Conservation (phyloP, 495 filamentous ascomycete genomes). For the Aspergillus kassunensis region DNA sequence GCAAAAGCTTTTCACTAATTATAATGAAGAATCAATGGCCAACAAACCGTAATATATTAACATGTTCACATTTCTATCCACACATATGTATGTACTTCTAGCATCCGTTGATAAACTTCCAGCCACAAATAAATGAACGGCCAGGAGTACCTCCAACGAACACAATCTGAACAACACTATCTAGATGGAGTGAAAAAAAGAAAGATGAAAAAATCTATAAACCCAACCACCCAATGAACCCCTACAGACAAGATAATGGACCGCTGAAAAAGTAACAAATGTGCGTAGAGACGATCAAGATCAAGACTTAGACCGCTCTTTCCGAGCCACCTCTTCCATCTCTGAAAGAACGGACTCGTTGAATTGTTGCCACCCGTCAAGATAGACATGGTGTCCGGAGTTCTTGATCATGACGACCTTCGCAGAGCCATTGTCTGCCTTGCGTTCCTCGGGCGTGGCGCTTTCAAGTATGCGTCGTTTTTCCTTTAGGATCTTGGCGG, state of each 20-base stretch:
- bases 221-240: background rate
- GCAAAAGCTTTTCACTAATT: too few relatives aligned
- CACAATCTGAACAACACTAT: background rate
- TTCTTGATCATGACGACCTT: slow-evolving; percentile 80
- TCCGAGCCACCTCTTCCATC: slow-evolving; percentile 65
- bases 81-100: background rate
- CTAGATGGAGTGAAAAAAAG: background rate
- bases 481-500: slow-evolving; percentile 73
- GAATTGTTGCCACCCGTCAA: slow-evolving; percentile 88
- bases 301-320: slow-evolving; percentile 26
- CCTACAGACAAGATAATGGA: background rate
- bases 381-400: slow-evolving; percentile 90
- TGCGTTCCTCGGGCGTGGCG: slow-evolving; percentile 64
- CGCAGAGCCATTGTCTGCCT: slow-evolving; percentile 68
- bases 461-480: slow-evolving; percentile 51
- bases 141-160: background rate
- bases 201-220: slow-evolving; percentile 1
- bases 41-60: background rate
- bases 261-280: background rate
- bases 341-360: slow-evolving; percentile 60
- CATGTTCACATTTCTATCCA: background rate
- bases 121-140: background rate
- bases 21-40: background rate
- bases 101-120: background rate
- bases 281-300: background rate